Conservation (phyloP, 306 rosid genomes). For the Rubus idaeus region DNA sequence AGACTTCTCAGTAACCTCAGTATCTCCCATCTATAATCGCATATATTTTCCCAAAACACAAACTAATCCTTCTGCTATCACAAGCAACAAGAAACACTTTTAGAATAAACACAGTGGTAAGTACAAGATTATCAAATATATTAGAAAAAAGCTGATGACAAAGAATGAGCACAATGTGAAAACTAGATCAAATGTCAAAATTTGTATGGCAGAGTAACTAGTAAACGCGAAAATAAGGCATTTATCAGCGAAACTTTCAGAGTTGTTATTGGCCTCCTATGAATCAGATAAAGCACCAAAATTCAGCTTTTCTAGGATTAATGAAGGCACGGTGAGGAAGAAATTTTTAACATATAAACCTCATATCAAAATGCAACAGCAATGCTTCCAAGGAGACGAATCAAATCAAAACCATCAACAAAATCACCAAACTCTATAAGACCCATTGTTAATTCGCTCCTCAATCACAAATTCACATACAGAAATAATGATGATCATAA, state of each 20-base stretch:
- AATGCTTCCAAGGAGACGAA: too few species aligned
- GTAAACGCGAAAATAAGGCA: conserved; percentile 49
- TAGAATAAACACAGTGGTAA: not conserved
- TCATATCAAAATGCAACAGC: too few species aligned
- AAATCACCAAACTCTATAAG: not conserved
- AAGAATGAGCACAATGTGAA: not conserved
- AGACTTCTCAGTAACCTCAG: conserved; percentile 18
- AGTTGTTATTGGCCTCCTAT: conserved; percentile 49
- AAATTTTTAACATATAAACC: too few species aligned
- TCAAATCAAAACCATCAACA: too few species aligned
- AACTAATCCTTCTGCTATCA: not conserved
- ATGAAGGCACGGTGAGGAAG: conserved; percentile 45
- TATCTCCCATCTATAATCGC: conserved; percentile 38
- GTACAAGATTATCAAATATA: not conserved
- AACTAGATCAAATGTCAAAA: not conserved
- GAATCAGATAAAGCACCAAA: conserved; percentile 63
- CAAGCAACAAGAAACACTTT: not conserved
- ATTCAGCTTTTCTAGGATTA: conserved; percentile 62
- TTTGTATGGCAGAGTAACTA: conserved; percentile 54
- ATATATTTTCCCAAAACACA: not conserved
- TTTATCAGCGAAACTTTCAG: conserved; percentile 73
- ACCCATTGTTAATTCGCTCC: not conserved
- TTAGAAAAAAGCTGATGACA: not conserved
- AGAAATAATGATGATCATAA: not conserved
- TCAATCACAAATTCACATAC: not conserved